Conservation (phyloP, 139 green algal genomes). For the Tetradesmus lagerheimii region DNA sequence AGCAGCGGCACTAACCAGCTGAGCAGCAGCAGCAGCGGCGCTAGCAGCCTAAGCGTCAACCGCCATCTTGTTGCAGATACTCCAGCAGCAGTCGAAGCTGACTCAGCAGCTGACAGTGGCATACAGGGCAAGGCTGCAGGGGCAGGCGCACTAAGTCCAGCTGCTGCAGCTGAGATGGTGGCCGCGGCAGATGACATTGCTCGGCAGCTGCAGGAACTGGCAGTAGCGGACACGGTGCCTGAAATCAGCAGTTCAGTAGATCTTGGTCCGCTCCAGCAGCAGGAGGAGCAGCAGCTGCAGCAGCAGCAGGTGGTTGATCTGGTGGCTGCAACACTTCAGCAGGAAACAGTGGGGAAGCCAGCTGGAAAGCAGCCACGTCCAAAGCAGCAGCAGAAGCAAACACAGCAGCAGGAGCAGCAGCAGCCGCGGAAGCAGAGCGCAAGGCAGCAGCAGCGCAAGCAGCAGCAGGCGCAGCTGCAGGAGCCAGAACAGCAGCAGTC, state of each 20-base stretch:
- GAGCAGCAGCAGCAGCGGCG: neutral
- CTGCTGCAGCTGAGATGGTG: neutral
- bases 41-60: neutral
- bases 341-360: neutral
- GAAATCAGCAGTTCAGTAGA: neutral
- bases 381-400: neutral
- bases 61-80: neutral
- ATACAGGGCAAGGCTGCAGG: neutral
- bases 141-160: neutral
- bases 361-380: neutral
- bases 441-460: neutral
- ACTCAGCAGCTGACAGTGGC: neutral
- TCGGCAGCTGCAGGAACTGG: constrained; percentile 27
- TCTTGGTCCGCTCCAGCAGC: neutral
- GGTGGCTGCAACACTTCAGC: neutral
- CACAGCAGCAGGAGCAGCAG: neutral
- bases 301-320: neutral
- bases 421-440: neutral
- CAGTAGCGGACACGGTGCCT: neutral
- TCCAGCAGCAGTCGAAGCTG: constrained; percentile 8
- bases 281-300: neutral
- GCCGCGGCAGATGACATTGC: neutral
- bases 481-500: neutral
- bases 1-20: neutral
- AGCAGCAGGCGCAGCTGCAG: neutral